A percentile compares a stretch with the other conserved stretches of the same genome.
Evolutionary conservation across 139 green algal species (phyloP).

Genomic region (Volvox reticuliferus): DNA sequence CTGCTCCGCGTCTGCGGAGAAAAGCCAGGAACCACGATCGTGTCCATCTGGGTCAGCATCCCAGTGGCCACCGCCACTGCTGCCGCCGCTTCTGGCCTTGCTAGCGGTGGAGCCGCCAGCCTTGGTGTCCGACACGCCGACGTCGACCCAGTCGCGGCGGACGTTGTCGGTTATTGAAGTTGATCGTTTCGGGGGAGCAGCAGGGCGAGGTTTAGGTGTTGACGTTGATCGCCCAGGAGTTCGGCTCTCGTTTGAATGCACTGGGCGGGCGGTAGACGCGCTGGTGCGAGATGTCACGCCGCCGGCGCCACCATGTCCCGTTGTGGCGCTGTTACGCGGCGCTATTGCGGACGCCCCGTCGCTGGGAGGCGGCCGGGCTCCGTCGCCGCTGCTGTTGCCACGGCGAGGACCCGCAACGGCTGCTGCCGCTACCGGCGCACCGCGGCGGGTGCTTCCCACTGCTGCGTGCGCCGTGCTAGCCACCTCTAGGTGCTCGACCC

Average conservation of each 20-base stretch:
- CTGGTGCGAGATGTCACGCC: background rate
- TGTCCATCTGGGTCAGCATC: background rate
- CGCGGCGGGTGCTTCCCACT: no score
- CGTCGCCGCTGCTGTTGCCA: background rate
- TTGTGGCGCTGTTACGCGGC: background rate
- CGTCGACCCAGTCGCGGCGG: background rate
- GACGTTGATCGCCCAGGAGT: background rate
- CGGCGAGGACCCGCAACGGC: no score
- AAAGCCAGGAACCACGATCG: constrained; percentile 24
- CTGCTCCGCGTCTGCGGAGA: background rate
- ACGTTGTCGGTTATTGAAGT: constrained; percentile 12
- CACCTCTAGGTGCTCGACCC: background rate
- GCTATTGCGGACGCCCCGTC: background rate
- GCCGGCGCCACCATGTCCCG: background rate
- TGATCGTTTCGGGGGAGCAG: background rate
- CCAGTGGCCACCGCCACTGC: background rate
- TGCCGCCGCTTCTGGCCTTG: background rate
- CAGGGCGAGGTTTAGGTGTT: constrained; percentile 5
- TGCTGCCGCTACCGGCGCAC: no score
- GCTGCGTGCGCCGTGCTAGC: no score
- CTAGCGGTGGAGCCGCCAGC: background rate
- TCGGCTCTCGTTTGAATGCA: background rate
- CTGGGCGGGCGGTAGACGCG: background rate
- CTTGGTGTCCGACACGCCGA: background rate
- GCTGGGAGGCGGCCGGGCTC: background rate